Conservation (phyloP, 1,284 basidiomycete species). For the Melampsora americana region DNA sequence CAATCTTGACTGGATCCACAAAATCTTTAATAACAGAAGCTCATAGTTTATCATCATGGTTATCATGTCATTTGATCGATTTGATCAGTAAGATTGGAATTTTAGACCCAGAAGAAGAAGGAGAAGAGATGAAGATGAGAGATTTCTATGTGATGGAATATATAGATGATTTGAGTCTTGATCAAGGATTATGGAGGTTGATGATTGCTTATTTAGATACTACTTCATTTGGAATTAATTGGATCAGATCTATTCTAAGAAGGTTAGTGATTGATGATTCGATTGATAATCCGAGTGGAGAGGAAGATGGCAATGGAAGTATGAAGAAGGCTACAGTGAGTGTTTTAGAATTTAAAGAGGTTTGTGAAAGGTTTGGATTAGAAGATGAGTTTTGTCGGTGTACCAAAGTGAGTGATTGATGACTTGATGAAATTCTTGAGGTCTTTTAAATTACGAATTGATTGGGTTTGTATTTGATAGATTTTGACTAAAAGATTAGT, state of each 20-base stretch:
- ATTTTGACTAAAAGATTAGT: constrained; percentile 29
- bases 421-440: neutral
- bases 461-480: no score
- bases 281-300: constrained; percentile 7
- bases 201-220: constrained; percentile 78
- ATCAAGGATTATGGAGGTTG: constrained; percentile 75
- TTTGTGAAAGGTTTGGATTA: constrained; percentile 48
- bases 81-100: constrained; percentile 28
- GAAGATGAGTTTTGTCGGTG: constrained; percentile 47
- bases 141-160: constrained; percentile 78
- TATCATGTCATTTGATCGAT: constrained; percentile 40
- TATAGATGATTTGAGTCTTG: constrained; percentile 72
- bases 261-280: constrained; percentile 62
- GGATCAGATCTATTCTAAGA: constrained; percentile 69
- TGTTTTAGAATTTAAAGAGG: constrained; percentile 47
- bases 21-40: neutral
- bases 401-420: constrained; percentile 47
- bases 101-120: neutral
- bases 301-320: constrained; percentile 45
- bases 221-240: constrained; percentile 63
- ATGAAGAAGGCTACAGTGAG: constrained; percentile 29
- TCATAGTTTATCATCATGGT: constrained; percentile 24
- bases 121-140: constrained; percentile 56
- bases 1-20: constrained; percentile 28
- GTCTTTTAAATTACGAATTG: no score